Base-by-base conservation (phyloP, 208 protist species). In the Leishmania tarentolae region DNA sequence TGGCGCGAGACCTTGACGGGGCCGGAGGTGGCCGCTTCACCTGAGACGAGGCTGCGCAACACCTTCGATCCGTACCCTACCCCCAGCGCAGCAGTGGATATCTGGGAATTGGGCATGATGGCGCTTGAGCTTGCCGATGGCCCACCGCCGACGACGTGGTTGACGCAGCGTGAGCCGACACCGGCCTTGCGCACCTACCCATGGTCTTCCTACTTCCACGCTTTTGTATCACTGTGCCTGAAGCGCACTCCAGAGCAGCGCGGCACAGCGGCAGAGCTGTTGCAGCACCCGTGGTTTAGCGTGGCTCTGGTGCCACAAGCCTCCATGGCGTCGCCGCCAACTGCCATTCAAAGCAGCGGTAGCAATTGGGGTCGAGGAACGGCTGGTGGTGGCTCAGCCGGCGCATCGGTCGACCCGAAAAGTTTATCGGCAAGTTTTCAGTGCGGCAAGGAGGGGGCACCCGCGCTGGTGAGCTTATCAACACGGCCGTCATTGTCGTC, bases 101-200 rank as follows among this genome's bases (percentile, higher is more conserved):
- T 96, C 46, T 96, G 91, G 91, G 90, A 91, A 87, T 66, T 96
- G 31, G 93, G 90, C 37, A 91, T 96, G 87, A 80, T 96, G 37
- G 87, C 88, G 17, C 76, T 95, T 44, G 88, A 93, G 47, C 85
- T 96, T 31, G 91, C 93, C 0, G 91, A 96, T 52, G 88, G 88
- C 4, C 76, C 83, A 17, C 76, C 80, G 66, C 86, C 87, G 46
- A 83, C 68, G 75, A 87, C 86, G 79, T 86, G 86, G 85, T 65
- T 84, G 72, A 84, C 83, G 35, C 90, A 91, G 78, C 83, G 84
- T 37, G 47, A 81, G 53, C 91, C 89, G 5, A 70, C 79, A 9
- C 88, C 90, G 1, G 72, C 85, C 21, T 73, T 93, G 56, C 76
- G 80, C 21, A 72, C 82, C 28, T 84, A 83, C 61, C 80, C 81